These are phyloP conservation scores for Calocybe gangraenosa DNA, from an alignment of 768 basidiomycete genomes.

Conservation along the genomic window DNA sequence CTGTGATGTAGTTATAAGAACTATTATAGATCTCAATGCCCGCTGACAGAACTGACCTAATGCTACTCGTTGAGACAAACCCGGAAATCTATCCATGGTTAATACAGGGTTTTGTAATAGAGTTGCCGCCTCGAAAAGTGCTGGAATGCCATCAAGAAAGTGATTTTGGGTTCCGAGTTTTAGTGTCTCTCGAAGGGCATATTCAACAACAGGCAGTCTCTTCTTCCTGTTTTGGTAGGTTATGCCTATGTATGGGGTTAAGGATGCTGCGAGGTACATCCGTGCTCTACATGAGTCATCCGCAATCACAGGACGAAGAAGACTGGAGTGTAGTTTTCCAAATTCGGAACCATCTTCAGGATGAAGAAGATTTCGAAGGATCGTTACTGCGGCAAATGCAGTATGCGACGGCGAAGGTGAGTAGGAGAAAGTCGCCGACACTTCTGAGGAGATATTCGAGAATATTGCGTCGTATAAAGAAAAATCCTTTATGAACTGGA, in stretches of 20 bases:
- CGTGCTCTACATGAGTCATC: slow-evolving; percentile 45
- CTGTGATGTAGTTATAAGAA: slow-evolving; percentile 32
- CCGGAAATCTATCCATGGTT: slow-evolving; percentile 28
- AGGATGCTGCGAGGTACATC: slow-evolving; percentile 73
- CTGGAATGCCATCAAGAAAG: slow-evolving; percentile 71
- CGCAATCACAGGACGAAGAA: slow-evolving; percentile 33
- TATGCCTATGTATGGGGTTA: slow-evolving; percentile 66
- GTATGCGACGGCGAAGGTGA: slow-evolving; percentile 30
- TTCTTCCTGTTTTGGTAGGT: slow-evolving; percentile 68
- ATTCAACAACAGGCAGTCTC: slow-evolving; percentile 52
- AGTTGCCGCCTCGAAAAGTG: slow-evolving; percentile 53
- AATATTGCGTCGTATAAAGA: slow-evolving; percentile 69
- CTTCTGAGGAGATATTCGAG: slow-evolving; percentile 43
- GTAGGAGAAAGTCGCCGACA: slow-evolving; percentile 40
- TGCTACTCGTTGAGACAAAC: slow-evolving; percentile 46
- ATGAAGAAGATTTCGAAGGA: slow-evolving; percentile 51
- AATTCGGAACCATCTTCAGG: slow-evolving; percentile 29
- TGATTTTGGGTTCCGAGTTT: slow-evolving; percentile 80
- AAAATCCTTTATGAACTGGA: slow-evolving; percentile 71
- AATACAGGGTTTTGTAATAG: slow-evolving; percentile 35
- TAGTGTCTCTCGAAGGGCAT: slow-evolving; percentile 76
- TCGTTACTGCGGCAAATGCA: slow-evolving; percentile 51
- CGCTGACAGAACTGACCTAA: slow-evolving; percentile 44
- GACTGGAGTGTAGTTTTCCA: slow-evolving; percentile 42
- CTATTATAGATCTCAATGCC: slow-evolving; percentile 2